These are phyloP conservation scores for Saccharomycopsis oosterbeekiorum DNA, from an alignment of 805 yeast genomes.

Conservation along the genomic window DNA sequence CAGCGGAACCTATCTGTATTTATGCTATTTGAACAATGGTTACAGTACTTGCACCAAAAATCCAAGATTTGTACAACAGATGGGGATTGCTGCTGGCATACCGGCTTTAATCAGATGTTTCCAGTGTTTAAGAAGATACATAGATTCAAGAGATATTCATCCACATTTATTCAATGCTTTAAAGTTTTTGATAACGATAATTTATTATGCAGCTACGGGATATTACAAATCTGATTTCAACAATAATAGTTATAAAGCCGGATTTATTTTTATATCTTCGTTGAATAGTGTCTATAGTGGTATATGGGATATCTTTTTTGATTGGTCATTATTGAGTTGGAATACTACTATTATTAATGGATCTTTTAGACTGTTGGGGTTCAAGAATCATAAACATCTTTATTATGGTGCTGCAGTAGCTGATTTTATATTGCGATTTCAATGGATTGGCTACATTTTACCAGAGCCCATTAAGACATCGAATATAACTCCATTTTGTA, in stretches of 20 bases:
- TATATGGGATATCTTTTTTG: slow-evolving; percentile 90
- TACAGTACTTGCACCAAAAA: slow-evolving; percentile 57
- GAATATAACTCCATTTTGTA: slow-evolving; percentile 72
- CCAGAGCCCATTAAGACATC: slow-evolving; percentile 81
- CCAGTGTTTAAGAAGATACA: slow-evolving; percentile 85
- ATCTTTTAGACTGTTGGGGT: slow-evolving; percentile 34
- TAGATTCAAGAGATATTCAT: slow-evolving; percentile 91
- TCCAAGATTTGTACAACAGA: slow-evolving; percentile 30
- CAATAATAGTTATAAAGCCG: slow-evolving; percentile 34
- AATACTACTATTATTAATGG: slow-evolving; percentile 33
- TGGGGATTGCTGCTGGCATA: slow-evolving; percentile 78
- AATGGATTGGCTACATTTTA: slow-evolving; percentile 85
- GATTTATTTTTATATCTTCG: slow-evolving; percentile 64
- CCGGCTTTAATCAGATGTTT: slow-evolving; percentile 87
- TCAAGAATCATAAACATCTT: slow-evolving; percentile 39
- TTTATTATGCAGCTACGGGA: slow-evolving; percentile 66
- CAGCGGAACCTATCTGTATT: slow-evolving; percentile 76
- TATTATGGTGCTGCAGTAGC: slow-evolving; percentile 68
- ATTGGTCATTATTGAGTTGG: slow-evolving; percentile 81
- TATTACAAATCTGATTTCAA: slow-evolving; percentile 59
- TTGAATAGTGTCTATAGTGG: slow-evolving; percentile 62
- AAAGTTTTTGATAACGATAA: slow-evolving; percentile 60
- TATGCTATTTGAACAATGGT: slow-evolving; percentile 42
- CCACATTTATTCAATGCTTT: slow-evolving; percentile 88
- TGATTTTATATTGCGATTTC: slow-evolving; percentile 72